A percentile compares a stretch with the other conserved stretches of the same genome.
These are phyloP conservation scores for Annulohypoxylon truncatum DNA, from an alignment of 2,329 filamentous ascomycete species.

Conservation along the genomic window DNA sequence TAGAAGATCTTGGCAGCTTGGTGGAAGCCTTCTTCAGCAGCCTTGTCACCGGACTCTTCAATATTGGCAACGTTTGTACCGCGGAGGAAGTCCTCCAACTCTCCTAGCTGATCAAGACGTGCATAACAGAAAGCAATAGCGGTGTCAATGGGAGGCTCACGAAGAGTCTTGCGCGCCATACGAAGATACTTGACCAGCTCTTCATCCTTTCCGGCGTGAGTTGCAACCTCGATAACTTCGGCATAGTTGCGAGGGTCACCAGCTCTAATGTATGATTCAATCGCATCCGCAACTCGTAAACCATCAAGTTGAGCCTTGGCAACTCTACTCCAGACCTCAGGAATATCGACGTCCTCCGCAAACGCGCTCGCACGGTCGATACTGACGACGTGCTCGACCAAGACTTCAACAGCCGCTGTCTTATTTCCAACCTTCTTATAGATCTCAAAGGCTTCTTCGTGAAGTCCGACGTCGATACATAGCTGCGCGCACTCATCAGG, in stretches of 20 bases:
- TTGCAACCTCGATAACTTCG: conserved; percentile 96
- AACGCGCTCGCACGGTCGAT: conserved; percentile 97
- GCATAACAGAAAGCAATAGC: conserved; percentile 94
- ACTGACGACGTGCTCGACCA: conserved; percentile 96
- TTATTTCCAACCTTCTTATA: conserved; percentile 98
- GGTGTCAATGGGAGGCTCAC: conserved; percentile 93
- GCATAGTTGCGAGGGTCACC: conserved; percentile 91
- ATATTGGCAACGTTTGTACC: conserved; percentile 94
- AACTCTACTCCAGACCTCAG: conserved; percentile 98
- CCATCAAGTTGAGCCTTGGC: conserved; percentile 98
- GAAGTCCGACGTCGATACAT: conserved; percentile 93
- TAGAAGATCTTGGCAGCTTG: conserved; percentile 99
- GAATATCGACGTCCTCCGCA: conserved; percentile 91
- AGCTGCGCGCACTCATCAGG: conserved; percentile 92
- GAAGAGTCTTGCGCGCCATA: conserved; percentile 97
- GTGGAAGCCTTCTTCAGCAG: conserved; percentile 92
- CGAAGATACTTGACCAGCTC: conserved; percentile 95
- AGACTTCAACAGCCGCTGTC: conserved; percentile 85
- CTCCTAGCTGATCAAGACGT: conserved; percentile 87
- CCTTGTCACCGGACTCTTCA: conserved; percentile 97
- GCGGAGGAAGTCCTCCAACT: conserved; percentile 96
- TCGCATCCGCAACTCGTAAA: conserved; percentile 89
- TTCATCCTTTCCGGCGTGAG: conserved; percentile 95
- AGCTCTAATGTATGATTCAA: conserved; percentile 97
- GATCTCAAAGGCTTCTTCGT: conserved; percentile 97